These are phyloP conservation scores for Rosa persica DNA, from an alignment of 306 rosid species.

Conservation along the genomic window DNA sequence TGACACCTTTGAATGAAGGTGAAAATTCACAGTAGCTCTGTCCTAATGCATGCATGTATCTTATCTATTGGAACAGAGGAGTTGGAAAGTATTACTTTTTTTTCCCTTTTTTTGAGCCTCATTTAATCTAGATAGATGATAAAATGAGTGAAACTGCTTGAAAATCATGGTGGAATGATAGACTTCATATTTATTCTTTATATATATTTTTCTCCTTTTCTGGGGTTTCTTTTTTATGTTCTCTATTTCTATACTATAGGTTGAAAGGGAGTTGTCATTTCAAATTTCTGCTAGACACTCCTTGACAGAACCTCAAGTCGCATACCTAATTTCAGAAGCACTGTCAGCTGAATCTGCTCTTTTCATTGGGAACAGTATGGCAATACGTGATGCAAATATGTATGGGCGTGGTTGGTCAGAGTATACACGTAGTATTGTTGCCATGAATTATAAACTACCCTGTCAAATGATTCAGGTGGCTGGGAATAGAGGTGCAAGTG, in stretches of 20 bases:
- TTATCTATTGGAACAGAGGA: background rate
- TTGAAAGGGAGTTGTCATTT: slow-evolving; percentile 78
- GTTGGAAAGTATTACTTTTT: background rate
- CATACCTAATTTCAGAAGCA: slow-evolving; percentile 61
- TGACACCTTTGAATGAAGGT: background rate
- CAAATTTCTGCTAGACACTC: slow-evolving; percentile 62
- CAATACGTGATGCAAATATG: slow-evolving; percentile 87
- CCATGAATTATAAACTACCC: slow-evolving; percentile 50
- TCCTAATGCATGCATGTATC: background rate
- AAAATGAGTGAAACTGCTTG: background rate
- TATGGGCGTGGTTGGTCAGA: slow-evolving; percentile 71
- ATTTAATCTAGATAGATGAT: background rate
- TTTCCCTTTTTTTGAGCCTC: background rate
- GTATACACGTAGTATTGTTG: slow-evolving; percentile 33
- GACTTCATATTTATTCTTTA: background rate
- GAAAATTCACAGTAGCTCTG: background rate
- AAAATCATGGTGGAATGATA: background rate
- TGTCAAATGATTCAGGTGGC: slow-evolving; percentile 62
- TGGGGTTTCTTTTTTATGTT: slow-evolving; percentile 6
- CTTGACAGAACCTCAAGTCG: slow-evolving; percentile 88
- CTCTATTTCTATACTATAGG: slow-evolving; percentile 46
- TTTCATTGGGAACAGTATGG: slow-evolving; percentile 96
- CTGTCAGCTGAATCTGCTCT: slow-evolving; percentile 71
- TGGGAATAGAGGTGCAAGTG: slow-evolving; percentile 96
- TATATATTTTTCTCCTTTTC: background rate